Evolutionary conservation across 306 rosid species (phyloP), one percentile per base, ranked within the genome.

Genomic region (Luffa acutangula): DNA sequence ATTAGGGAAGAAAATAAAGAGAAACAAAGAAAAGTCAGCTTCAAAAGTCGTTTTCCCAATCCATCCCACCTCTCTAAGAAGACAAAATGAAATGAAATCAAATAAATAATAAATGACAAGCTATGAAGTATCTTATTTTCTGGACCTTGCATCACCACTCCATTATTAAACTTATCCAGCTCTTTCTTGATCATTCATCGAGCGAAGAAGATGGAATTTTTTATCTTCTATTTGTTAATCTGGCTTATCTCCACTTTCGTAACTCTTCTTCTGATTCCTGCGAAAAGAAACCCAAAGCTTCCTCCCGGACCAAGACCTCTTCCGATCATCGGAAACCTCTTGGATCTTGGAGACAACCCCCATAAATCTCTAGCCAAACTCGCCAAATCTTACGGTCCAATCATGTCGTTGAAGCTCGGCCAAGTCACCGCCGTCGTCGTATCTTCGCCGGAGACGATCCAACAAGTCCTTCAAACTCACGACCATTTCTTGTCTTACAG

Each of bases 321-420:
- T 12, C 94, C 90, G 5, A 9, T 89, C 1, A 31, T 92, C 3
- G 94, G 94, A 5, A 92, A 90, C 83, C 89, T 92, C 21, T 72
- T 83, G 15, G 86, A 82, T 49, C 79, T 90, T 2, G 95, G 97
- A 0, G 33, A 69, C 36, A 89, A 85, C 17, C 92, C 91, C 1
- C 93, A 91, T 58, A 71, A 83, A 46, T 79, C 90, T 15, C 13
- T 89, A 9, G 70, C 92, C 54, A 49, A 17, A 0, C 87, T 87
- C 9, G 84, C 90, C 80, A 66, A 80, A 1, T 45, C 0, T 17
- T 76, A 87, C 17, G 94, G 92, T 20, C 88, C 94, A 20, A 86
- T 92, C 1, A 87, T 90, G 72, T 53, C 69, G 17, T n/a, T 92
- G 6, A 84, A 86, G 13, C 80, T 92, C 0, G 94, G 94, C 21